Base-by-base conservation (phyloP, 768 basidiomycete genomes). In the Mycena indigotica region DNA sequence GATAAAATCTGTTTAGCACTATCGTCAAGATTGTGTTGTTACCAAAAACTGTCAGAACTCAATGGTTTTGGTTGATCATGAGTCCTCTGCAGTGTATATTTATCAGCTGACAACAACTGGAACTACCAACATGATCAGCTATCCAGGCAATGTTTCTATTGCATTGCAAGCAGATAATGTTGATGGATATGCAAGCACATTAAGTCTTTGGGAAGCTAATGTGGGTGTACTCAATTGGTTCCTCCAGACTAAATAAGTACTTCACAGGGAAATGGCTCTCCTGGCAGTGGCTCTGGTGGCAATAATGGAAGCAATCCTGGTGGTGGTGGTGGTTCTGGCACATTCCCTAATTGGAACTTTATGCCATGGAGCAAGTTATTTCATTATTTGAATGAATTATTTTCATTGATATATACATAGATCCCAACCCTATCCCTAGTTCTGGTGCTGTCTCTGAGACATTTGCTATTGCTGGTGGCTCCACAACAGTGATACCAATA, bases 51-150 rank as follows among this genome's bases (percentile, higher is more conserved):
- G 32, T 35, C 32, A 35, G 32, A 35, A 35, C 32, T 35, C 32
- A 17, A 35, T 35, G 32, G 32, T 35, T 17, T 35, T 83, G 81
- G 60, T 58, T 76, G 28, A 57, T 67, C 45, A 71, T 61, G 40
- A 61, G 64, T 52, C 46, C 12, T 80, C 82, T n/a, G 70, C 67
- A 44, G 66, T 82, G 53, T 69, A 57, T 56, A 69, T 82, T 24
- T 81, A 75, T 67, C 76, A 76, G 40, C 57, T 83, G n/a, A 77
- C 82, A 16, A 83, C 82, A 1, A 72, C 81, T 8, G 81, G 75
- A 45, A 70, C 71, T 12, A 77, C 72, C 3, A 73, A 74, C 61
- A 73, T 75, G 67, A 70, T 83, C 40, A 73, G 72, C 58, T 70
- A 81, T 29, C 65, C 65, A 44, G 32, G 32, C 17, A 66, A 66